phyloP scores from a whole-genome alignment of 441 rosid species.

The Daphne laureola region DNA sequence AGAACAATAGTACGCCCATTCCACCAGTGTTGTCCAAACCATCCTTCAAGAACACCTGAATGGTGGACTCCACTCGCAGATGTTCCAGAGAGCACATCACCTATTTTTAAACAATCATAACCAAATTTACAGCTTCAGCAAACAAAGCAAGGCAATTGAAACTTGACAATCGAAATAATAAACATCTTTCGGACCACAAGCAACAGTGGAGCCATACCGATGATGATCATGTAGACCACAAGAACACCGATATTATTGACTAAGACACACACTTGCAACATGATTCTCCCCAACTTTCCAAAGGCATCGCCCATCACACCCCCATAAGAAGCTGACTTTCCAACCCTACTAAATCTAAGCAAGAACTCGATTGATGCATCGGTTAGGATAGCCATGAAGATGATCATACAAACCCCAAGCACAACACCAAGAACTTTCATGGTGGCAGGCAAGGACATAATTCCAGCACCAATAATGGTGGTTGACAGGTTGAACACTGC shows the following conservation, averaged over 20 bases:
- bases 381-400: conserved; percentile 90
- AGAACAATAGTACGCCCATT: conserved; percentile 69
- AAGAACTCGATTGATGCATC: conserved; percentile 79
- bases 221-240: conserved; percentile 93
- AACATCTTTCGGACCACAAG: neutral
- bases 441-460: conserved; percentile 98
- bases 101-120: conserved; percentile 26
- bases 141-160: neutral
- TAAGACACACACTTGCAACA: conserved; percentile 68
- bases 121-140: conserved; percentile 5
- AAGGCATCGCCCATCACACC: conserved; percentile 94
- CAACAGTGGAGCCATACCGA: conserved; percentile 43
- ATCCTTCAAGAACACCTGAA: conserved; percentile 91
- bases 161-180: conserved; percentile 1
- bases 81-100: conserved; percentile 95
- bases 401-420: conserved; percentile 69
- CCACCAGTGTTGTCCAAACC: conserved; percentile 99
- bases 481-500: conserved; percentile 93
- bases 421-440: conserved; percentile 85
- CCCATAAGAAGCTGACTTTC: conserved; percentile 64
- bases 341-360: conserved; percentile 83
- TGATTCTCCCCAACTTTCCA: conserved; percentile 64
- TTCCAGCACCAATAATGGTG: conserved; percentile 92
- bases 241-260: conserved; percentile 91
- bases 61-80: conserved; percentile 74